Evolutionary conservation across 78 protist genomes (phyloP), one percentile per base, ranked within the genome.

Genomic region (Dictyostelium brefeldianum): DNA sequence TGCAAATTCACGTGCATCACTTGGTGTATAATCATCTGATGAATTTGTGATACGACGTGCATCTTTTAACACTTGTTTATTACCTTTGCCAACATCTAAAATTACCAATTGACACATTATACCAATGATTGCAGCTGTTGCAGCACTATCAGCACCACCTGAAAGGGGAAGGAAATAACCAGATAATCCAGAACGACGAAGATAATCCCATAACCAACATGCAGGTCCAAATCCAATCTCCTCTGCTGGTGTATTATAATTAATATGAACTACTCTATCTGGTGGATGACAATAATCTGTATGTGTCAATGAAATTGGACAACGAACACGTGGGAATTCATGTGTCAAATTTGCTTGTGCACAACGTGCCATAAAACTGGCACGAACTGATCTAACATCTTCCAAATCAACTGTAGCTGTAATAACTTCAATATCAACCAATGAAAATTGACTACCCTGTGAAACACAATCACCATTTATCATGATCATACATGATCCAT

Each of bases 181-280:
- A 20, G 62, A 25, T 22, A 81, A 11, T 20, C 98, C 96, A 4
- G 94, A 83, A 69, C 99, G 94, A 18, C 99, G 91, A 36, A 97
- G 90, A 81, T 97, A 97, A 79, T 97, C 99, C 99, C 98, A 97
- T 31, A 97, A 74, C 98, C 98, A 96, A 83, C 96, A 95, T 7
- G 97, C 97, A 11, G 97, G 98, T n/a, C 97, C 96, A 27, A 59
- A 75, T 6, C 87, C 92, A 74, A 96, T 89, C 90, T 96, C 97
- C 17, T 91, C 97, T 11, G 75, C 53, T 12, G 95, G 95, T 10
- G 65, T 4, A 73, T 78, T 83, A 53, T 80, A 89, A n/a, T 69
- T 77, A 4, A 80, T 67, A 1, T 43, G 62, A 27, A 71, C 9
- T 0, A 20, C 70, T 41, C 53, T 17, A 59, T 48, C 36, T 18